Evolutionary conservation across 2,329 filamentous ascomycete genomes (phyloP), one percentile per base, ranked within the genome.

Genomic region (Alternaria burnsii): DNA sequence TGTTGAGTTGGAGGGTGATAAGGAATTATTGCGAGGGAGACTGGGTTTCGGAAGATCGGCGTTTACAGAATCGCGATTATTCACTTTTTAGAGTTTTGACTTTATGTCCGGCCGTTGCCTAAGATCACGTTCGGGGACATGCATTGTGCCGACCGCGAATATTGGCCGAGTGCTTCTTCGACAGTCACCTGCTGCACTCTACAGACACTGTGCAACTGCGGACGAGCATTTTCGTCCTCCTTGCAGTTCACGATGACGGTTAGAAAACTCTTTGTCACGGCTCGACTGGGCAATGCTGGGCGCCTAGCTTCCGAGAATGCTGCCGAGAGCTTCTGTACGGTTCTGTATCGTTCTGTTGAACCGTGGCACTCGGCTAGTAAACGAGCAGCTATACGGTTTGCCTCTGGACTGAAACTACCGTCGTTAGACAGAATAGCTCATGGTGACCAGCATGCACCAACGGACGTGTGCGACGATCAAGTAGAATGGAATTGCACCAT

Each of bases 261-360:
- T 51, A 22, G 56, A 46, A 66, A 42, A 24, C 54, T 52, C 52
- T 55, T 55, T 61, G 54, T 59, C 47, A 61, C 57, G 44, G 32
- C 63, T 55, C 62, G 60, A 54, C 63, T 70, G 65, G 67, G 65
- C 67, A 58, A 57, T 47, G 46, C 66, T 69, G 40, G 66, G 69
- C 67, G 51, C 36, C 36, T 40, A 40, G 36, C 24, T 54, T 53
- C 61, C 62, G 63, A 70, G 44, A 62, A 46, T 58, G 52, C 52
- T 38, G 44, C 66, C 63, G 67, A 70, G 44, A 52, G 7, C 20
- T 62, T 67, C 55, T 62, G 42, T 55, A 24, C 48, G 53, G 44
- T 65, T 65, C 63, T 20, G 38, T 52, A 32, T 22, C 12, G 18
- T 63, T 58, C 58, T 53, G 42, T 58, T 48, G 42, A 41, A 54